Base-by-base conservation (phyloP, 2,329 filamentous ascomycete genomes). In the Claviceps sorghi region DNA sequence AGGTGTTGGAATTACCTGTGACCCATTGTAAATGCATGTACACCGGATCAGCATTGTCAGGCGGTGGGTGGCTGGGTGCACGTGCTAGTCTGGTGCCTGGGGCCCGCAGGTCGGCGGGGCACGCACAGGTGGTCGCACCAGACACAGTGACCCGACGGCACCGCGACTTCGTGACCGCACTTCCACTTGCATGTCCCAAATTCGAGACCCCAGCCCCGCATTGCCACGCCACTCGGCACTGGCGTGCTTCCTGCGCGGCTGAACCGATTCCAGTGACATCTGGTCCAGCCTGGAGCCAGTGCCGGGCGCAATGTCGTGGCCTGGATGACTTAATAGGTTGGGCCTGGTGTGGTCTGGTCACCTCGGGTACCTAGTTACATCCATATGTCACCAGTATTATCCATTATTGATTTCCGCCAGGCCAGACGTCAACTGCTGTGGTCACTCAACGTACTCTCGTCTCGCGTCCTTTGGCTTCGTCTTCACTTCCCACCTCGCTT, bases 401-500 rank as follows among this genome's bases (percentile, higher is more conserved):
- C 10, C 36, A 38, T n/a, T 38, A 6, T n/a, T n/a, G 36, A 38
- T n/a, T n/a, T 38, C 36, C 36, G n/a, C 36, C 36, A 36, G 34
- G 15, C 34, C 15, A 38, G 36, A 38, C 36, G 36, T 38, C 36
- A 38, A 38, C 3, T 38, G 36, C 3, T n/a, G n/a, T n/a, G n/a
- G n/a, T n/a, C n/a, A n/a, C n/a, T 26, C 26, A 26, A 26, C 26
- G 36, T 38, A 13, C 36, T 38, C 40, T 41, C 40, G 40, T 11
- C 19, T 41, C 8, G 40, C 40, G 8, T 41, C 40, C n/a, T 21
- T 4, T 41, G 19, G 13, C n/a, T 49, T 15, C 32, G 51, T 44
- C 52, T 45, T 49, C 40, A 15, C n/a, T 49, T 15, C 32, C 49
- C 48, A n/a, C 52, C 43, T 49, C 40, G 26, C 26, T 26, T 26